Evolutionary conservation across 208 protist species (phyloP).

Genomic region (Trypanosoma vivax): DNA sequence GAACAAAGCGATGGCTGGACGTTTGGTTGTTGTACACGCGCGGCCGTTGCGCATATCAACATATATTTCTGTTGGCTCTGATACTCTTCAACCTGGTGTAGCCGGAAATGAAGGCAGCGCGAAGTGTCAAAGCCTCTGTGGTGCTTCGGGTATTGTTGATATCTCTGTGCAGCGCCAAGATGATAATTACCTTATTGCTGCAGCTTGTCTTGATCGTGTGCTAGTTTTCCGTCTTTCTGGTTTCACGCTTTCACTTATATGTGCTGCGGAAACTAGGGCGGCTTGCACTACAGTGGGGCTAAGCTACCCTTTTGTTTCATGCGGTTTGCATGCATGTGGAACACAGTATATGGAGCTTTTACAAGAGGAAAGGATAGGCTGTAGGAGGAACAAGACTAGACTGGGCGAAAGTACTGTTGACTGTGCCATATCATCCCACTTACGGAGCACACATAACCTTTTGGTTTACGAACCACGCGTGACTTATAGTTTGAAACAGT

Average conservation of each 20-base stretch:
- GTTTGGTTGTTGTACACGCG: slow-evolving; percentile 13
- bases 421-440: neutral
- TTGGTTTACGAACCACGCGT: slow-evolving; percentile 3
- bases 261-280: slow-evolving; percentile 5
- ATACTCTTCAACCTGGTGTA: no score
- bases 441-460: neutral
- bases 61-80: no score
- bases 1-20: slow-evolving; percentile 3
- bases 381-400: neutral
- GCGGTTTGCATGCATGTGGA: slow-evolving; percentile 18
- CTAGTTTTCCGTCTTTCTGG: slow-evolving; percentile 26
- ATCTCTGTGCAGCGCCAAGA: slow-evolving; percentile 14
- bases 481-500: slow-evolving; percentile 4
- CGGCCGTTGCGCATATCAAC: slow-evolving; percentile 16
- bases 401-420: neutral
- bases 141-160: slow-evolving; percentile 12
- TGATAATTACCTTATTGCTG: slow-evolving; percentile 21
- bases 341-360: slow-evolving; percentile 23
- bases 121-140: no score
- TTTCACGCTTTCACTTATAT: slow-evolving; percentile 14
- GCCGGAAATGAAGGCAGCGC: no score
- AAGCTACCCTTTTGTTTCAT: slow-evolving; percentile 28
- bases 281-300: slow-evolving; percentile 31
- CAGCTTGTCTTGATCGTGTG: slow-evolving; percentile 17
- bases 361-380: slow-evolving; percentile 13